phyloP scores from a whole-genome alignment of 2,329 filamentous ascomycete genomes.

The Penicillium psychrosexuale region DNA sequence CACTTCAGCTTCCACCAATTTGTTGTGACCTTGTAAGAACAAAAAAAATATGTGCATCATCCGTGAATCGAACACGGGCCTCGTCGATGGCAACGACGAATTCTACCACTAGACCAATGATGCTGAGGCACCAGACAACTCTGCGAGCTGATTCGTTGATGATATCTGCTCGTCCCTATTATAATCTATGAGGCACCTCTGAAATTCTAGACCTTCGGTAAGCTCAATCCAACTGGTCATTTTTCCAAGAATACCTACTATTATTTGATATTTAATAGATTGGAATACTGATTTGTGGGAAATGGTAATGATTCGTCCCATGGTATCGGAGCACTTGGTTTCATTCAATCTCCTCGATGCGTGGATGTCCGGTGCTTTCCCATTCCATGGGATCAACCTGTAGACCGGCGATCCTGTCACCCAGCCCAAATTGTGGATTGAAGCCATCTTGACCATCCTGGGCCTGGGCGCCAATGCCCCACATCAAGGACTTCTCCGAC shows the following conservation, averaged over 20 bases:
- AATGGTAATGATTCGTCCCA: too few species aligned
- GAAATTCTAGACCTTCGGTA: too few species aligned
- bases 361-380: slow-evolving; percentile 23
- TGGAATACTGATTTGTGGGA: neutral
- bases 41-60: slow-evolving; percentile 25
- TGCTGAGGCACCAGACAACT: slow-evolving; percentile 21
- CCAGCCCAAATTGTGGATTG: slow-evolving; percentile 33
- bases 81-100: slow-evolving; percentile 48
- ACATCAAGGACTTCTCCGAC: slow-evolving; percentile 43
- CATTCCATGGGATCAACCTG: slow-evolving; percentile 35
- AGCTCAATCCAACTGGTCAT: too few species aligned
- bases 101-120: slow-evolving; percentile 48
- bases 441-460: slow-evolving; percentile 12
- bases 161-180: neutral
- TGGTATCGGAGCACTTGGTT: neutral
- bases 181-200: neutral
- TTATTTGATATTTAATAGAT: neutral
- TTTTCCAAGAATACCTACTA: neutral
- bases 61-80: slow-evolving; percentile 49
- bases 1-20: neutral
- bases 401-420: slow-evolving; percentile 40
- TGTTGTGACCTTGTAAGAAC: neutral
- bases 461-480: slow-evolving; percentile 34
- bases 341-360: slow-evolving; percentile 46
- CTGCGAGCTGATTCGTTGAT: neutral